phyloP scores from a whole-genome alignment of 2,329 filamentous ascomycete species.

The Boeremia lycopersici region DNA sequence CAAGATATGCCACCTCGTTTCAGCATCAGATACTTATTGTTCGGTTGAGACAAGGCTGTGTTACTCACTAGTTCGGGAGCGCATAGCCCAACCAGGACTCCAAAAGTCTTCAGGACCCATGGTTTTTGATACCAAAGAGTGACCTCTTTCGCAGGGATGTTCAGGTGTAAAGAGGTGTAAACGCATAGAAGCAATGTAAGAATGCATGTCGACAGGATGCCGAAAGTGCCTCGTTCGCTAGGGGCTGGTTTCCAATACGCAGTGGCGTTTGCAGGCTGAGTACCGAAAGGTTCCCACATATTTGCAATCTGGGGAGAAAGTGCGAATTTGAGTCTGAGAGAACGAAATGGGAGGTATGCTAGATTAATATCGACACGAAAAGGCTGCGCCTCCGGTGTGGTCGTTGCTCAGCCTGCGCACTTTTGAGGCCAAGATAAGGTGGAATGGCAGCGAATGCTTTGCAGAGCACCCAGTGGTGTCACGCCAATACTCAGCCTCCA shows the following conservation, averaged over 20 bases:
- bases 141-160: neutral
- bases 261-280: neutral
- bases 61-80: neutral
- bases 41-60: neutral
- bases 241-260: neutral
- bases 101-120: neutral
- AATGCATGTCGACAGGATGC: neutral
- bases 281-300: constrained; percentile 5
- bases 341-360: no score
- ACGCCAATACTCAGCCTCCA: no score
- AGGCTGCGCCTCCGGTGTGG: no score
- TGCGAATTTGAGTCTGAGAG: no score
- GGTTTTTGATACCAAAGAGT: neutral
- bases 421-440: no score
- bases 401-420: no score
- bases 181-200: neutral
- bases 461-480: no score
- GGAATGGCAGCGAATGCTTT: no score
- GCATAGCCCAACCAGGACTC: neutral
- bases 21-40: neutral
- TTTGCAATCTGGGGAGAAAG: neutral
- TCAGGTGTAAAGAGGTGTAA: neutral
- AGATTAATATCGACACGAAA: no score
- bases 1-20: neutral
- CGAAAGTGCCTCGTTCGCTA: neutral